Evolutionary conservation across 495 filamentous ascomycete species (phyloP), one percentile per base, ranked within the genome.

Genomic region (Aspergillus baeticus): DNA sequence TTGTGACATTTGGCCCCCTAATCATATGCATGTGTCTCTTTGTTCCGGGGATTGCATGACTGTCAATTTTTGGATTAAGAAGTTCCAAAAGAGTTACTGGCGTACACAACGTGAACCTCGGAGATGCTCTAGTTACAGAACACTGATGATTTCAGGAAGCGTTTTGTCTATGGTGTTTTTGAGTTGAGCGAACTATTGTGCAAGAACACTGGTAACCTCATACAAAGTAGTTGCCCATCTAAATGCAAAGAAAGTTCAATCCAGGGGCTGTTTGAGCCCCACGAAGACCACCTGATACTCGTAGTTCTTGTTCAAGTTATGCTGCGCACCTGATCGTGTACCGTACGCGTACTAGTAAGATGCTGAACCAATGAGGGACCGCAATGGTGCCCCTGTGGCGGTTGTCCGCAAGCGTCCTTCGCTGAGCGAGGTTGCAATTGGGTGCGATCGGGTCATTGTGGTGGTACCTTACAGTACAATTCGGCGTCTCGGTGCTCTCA

Each of bases 221-320:
- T n/a, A n/a, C n/a, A n/a, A n/a, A n/a, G n/a, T n/a, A 8, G 26
- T 29, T 29, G 26, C 8, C 26, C 8, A 29, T 29, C 8, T 29
- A 8, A 29, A 29, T 29, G 26, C 26, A 8, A 29, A 29, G 26
- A 29, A n/a, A n/a, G n/a, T 38, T 17, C 36, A 50, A 49, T 50
- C 44, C 44, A 43, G 46, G 54, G 54, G 54, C 13, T 13, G 17
- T 43, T 31, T 35, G 29, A 57, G 54, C 45, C 54, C 54, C 54
- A 57, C 54, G 54, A 49, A 39, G 34, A 39, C 33, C 54, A 39
- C 54, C 54, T 57, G 54, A 50, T 55, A 43, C n/a, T n/a, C n/a
- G n/a, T n/a, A n/a, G n/a, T n/a, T n/a, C n/a, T n/a, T n/a, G n/a
- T n/a, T n/a, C n/a, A n/a, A n/a, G n/a, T 42, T 44, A 45, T 33